Evolutionary conservation across 768 basidiomycete genomes (phyloP), one percentile per base, ranked within the genome.

Genomic region (Phaffia australis): DNA sequence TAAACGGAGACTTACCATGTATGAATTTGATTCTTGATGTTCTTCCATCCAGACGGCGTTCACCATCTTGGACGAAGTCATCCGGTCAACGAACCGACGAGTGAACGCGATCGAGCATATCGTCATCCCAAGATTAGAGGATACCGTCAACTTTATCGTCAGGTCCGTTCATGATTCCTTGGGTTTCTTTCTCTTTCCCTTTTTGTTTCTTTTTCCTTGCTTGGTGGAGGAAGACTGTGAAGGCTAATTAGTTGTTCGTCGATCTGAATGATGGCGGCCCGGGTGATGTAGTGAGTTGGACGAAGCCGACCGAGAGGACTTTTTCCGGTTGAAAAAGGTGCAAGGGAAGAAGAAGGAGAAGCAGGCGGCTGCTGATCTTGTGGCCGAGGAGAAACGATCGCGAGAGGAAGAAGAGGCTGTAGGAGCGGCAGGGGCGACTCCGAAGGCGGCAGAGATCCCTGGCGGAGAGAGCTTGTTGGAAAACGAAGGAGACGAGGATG

Each of bases 21-120:
- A 35, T 32, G 35, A 21, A 11, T 46, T 18, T 27, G 8, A 35
- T 16, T 30, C 58, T 14, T 21, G 29, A 14, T 18, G 6, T 3
- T 23, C 42, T 25, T n/a, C 25, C 58, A 5, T 32, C 9, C 88
- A 98, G 79, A 98, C 95, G 0, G 95, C 95, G 5, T 99, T 99
- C 79, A 94, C 87, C 65, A 97, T 98, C 71, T 83, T 99, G 48
- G 95, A 99, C 77, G 95, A 98, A 78, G 95, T 98, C 68, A 99
- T 99, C 73, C 88, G 90, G 56, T 91, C 93, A n/a, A 98, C 95
- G 48, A 99, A 98, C 77, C 88, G 95, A 60, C 85, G 95, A 70
- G 95, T 99, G 50, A 99, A 99, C 74, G 95, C 95, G 2, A 94
- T 99, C 70, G 95, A 99, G 73, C 91, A 99, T 75, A 85, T 99